phyloP scores from a whole-genome alignment of 2,329 filamentous ascomycete species.

The Leptosphaerulina australis region DNA sequence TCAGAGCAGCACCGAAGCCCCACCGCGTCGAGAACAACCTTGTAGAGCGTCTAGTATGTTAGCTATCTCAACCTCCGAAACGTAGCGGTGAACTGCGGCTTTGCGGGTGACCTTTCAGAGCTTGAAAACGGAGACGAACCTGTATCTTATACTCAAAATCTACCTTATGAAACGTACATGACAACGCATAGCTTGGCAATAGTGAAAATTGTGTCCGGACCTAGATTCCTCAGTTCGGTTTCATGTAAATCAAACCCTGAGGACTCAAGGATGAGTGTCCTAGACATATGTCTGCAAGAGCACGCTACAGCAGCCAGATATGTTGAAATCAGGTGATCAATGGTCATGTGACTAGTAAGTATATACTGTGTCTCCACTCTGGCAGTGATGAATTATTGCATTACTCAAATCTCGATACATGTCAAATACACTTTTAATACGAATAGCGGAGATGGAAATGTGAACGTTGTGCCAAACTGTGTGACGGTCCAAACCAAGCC shows the following conservation, averaged over 20 bases:
- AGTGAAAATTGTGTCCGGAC: background rate
- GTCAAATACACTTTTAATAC: too few relatives aligned
- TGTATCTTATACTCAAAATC: constrained; percentile 6
- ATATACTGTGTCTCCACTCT: too few relatives aligned
- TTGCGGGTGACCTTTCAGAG: constrained; percentile 10
- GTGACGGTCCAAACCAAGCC: too few relatives aligned
- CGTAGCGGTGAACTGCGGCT: constrained; percentile 13
- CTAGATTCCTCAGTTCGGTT: constrained; percentile 3
- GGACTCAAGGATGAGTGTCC: too few relatives aligned
- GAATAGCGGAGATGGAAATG: too few relatives aligned
- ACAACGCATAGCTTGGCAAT: constrained; percentile 3
- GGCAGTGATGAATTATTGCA: too few relatives aligned
- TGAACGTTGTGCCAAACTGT: too few relatives aligned
- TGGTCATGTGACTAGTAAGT: too few relatives aligned
- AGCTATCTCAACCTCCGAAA: constrained; percentile 7
- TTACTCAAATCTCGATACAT: too few relatives aligned
- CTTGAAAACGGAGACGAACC: background rate
- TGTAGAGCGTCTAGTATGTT: constrained; percentile 2
- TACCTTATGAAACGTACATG: constrained; percentile 2
- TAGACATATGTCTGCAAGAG: too few relatives aligned
- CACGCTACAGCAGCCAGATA: too few relatives aligned
- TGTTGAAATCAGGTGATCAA: too few relatives aligned
- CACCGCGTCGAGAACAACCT: constrained; percentile 15
- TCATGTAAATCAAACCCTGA: background rate
- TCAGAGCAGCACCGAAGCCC: constrained; percentile 8